These are phyloP conservation scores for Quercus rubra DNA, from an alignment of 306 rosid species.

Conservation along the genomic window DNA sequence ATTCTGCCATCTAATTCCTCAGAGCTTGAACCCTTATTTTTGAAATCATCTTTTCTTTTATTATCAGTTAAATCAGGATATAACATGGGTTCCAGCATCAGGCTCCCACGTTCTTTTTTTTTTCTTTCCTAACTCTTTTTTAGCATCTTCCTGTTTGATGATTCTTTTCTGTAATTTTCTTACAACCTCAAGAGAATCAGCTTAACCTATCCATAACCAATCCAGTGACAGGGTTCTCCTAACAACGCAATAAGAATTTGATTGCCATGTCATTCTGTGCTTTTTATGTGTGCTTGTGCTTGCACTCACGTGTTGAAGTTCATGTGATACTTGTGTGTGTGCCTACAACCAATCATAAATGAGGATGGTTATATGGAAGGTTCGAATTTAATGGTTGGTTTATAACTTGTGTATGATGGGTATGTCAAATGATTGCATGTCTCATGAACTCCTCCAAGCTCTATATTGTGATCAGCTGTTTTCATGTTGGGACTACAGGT, in stretches of 20 bases:
- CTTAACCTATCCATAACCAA: not conserved
- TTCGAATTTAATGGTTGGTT: not conserved
- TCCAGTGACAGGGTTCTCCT: not conserved
- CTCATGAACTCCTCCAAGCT: conserved; percentile 10
- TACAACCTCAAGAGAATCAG: not conserved
- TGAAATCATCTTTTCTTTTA: not conserved
- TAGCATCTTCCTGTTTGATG: not conserved
- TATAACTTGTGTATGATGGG: not conserved
- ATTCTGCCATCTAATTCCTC: not conserved
- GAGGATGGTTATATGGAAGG: not conserved
- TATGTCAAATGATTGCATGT: conserved; percentile 2
- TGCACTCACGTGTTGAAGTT: not conserved
- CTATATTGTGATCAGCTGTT: not conserved
- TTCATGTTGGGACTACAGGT: conserved; percentile 47
- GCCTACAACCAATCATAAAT: not conserved
- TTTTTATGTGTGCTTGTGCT: not conserved
- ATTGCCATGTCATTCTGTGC: not conserved
- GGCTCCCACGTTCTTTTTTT: not conserved
- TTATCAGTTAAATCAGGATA: not conserved
- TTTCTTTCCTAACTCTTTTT: not conserved
- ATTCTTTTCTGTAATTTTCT: not conserved
- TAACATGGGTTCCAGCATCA: not conserved
- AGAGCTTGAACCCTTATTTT: not conserved
- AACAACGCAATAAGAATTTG: not conserved
- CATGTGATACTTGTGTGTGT: not conserved